Base-by-base conservation (phyloP, 352 stramenopile species). In the Phytopythium oedochilum region DNA sequence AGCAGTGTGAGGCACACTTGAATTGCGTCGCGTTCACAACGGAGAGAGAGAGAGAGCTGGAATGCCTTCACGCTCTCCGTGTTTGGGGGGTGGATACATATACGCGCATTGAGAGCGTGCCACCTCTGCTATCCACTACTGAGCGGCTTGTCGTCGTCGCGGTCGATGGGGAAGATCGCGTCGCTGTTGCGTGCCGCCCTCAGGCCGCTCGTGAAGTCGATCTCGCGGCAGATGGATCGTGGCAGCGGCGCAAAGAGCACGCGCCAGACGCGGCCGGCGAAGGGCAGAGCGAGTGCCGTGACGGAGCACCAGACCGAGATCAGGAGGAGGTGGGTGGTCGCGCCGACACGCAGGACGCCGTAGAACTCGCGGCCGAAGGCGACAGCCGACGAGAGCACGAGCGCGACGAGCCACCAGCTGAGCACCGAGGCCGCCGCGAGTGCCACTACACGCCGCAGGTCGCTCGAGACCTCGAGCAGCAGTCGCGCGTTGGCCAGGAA, bases 341-440 rank as follows among this genome's bases (percentile, higher is more conserved):
- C 63, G 7, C 71, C 74, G 23, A 78, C 64, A 26, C 58, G 66
- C 17, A 88, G 32, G 45, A 86, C 73, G 8, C 72, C 70, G 45
- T 84, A 89, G 53, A 88, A 86, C 52, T 86, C 72, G 25, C 75
- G 74, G 1, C 77, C 71, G 42, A 88, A 88, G 5, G 69, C 63
- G 15, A 84, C 55, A 18, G 74, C 57, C 5, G 69, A 83, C 17
- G 71, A 84, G 53, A 86, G 66, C 18, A 68, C 65, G 52, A 70
- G 70, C 3, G 74, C 68, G 44, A 76, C 62, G 26, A 71, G 43
- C 73, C 75, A 87, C 70, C 75, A 84, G 23, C 71, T 63, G 7
- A 79, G 23, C 17, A 83, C 63, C 3, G 73, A 86, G 4, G 43
- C 63, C 1, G 62, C 36, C 2, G 64, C 46, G n/a, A 88, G 68